Conservation (phyloP, 1,284 basidiomycete genomes). For the Rhodotorula sp. region DNA sequence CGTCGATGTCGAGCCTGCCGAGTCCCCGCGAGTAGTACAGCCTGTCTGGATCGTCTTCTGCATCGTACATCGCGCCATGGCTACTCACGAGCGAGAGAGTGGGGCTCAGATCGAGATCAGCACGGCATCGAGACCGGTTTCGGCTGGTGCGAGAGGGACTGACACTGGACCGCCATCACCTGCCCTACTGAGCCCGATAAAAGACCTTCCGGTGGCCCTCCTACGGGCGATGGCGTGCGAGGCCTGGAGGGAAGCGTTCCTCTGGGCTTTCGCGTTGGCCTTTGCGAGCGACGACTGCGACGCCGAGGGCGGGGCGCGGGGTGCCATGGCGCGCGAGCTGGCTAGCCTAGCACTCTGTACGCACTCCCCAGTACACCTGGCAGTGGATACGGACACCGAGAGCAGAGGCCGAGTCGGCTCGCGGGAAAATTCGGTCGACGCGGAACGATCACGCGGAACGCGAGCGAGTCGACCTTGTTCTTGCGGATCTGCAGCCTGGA, state of each 20-base stretch:
- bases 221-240: conserved; percentile 22
- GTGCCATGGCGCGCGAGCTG: conserved; percentile 9
- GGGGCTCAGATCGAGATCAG: neutral
- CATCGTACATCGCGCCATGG: conserved; percentile 35
- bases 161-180: conserved; percentile 34
- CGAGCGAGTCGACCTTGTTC: too few relatives aligned
- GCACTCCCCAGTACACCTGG: neutral
- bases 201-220: conserved; percentile 14
- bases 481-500: too few relatives aligned
- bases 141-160: neutral
- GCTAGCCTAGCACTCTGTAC: neutral
- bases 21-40: conserved; percentile 62
- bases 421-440: too few relatives aligned
- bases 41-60: conserved; percentile 43
- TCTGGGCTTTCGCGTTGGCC: conserved; percentile 35
- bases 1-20: conserved; percentile 66
- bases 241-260: conserved; percentile 30
- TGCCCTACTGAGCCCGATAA: conserved; percentile 30
- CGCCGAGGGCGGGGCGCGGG: conserved; percentile 33
- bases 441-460: too few relatives aligned
- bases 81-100: conserved; percentile 1
- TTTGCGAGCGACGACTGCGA: conserved; percentile 29
- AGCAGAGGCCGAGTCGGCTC: too few relatives aligned
- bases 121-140: neutral
- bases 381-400: too few relatives aligned